Evolutionary conservation across 2,329 filamentous ascomycete genomes (phyloP), one percentile per base, ranked within the genome.

Genomic region (Aureobasidium mangrovei): DNA sequence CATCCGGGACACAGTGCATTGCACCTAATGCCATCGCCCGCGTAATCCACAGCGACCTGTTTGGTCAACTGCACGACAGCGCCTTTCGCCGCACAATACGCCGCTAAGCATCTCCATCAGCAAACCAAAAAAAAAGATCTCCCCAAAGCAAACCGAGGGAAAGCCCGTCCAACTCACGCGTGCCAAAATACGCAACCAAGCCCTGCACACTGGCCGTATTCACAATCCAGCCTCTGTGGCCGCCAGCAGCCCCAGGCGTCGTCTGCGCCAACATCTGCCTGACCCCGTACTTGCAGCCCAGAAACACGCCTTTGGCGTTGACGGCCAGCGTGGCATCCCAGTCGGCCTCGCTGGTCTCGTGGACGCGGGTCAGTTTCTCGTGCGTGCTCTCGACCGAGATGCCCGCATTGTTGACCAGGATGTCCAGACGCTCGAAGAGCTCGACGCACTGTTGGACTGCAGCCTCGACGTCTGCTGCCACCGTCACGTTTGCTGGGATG

Each of bases 41-140:
- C 71, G 53, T 72, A 72, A 52, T 74, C 71, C 12, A 74, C 57
- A 2, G 72, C 71, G 18, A 74, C 64, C 52, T 71, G 67, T 53
- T 71, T 72, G 6, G 74, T 76, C 40, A 78, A 64, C 38, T 69
- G 65, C 7, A 71, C 64, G 5, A 75, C 72, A 0, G 73, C 75
- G 7, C 70, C 72, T 59, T 78, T 78, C 43, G 67, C 71, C 3
- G 73, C 70, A 51, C 70, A 72, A 60, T 77, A 77, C 12, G 65
- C 63, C 28, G 69, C 67, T 65, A 56, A 18, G 18, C 18, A 18
- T 39, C 40, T 29, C 32, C 10, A 28, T n/a, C 7, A 26, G 12
- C 12, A 8, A n/a, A 6, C 7, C 41, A 18, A 18, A 18, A 18
- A 18, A 18, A 18, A 18, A 18, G 18, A 18, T 18, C 18, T 18